Conservation (phyloP, 106 monocot genomes). For the Dioscorea alata region DNA sequence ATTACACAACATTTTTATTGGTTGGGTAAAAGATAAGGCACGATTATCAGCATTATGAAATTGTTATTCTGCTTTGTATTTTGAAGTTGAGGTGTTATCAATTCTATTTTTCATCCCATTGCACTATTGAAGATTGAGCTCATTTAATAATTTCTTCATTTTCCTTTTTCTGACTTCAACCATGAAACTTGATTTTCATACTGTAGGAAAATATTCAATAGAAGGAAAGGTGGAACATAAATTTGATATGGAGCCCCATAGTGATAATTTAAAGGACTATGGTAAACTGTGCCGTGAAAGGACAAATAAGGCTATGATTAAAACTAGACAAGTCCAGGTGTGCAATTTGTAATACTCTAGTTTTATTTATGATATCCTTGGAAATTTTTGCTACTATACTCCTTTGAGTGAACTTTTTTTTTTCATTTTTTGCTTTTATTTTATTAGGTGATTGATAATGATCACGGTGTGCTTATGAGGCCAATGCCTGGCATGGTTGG, state of each 20-base stretch:
- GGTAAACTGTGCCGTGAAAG: constrained; percentile 95
- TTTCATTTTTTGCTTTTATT: background rate
- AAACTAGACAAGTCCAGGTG: constrained; percentile 94
- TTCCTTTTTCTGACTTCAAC: background rate
- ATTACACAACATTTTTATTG: too few relatives aligned
- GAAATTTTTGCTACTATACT: background rate
- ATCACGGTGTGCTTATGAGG: constrained; percentile 76
- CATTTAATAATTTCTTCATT: background rate
- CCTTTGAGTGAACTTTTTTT: background rate
- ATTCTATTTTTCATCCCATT: background rate
- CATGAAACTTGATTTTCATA: background rate
- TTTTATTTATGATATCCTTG: background rate
- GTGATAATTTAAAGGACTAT: constrained; percentile 79
- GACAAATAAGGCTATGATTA: constrained; percentile 72
- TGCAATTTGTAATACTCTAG: constrained; percentile 2
- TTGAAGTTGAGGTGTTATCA: too few relatives aligned
- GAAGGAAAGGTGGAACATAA: constrained; percentile 98
- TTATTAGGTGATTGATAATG: constrained; percentile 67
- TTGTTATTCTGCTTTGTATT: too few relatives aligned
- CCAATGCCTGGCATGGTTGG: constrained; percentile 98
- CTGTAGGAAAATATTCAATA: constrained; percentile 66
- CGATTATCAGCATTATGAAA: too few relatives aligned
- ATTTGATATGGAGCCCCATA: constrained; percentile 98
- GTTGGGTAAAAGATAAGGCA: too few relatives aligned
- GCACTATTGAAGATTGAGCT: too few relatives aligned